Base-by-base conservation (phyloP, 345 rosid species). In the Kandelia obovata region DNA sequence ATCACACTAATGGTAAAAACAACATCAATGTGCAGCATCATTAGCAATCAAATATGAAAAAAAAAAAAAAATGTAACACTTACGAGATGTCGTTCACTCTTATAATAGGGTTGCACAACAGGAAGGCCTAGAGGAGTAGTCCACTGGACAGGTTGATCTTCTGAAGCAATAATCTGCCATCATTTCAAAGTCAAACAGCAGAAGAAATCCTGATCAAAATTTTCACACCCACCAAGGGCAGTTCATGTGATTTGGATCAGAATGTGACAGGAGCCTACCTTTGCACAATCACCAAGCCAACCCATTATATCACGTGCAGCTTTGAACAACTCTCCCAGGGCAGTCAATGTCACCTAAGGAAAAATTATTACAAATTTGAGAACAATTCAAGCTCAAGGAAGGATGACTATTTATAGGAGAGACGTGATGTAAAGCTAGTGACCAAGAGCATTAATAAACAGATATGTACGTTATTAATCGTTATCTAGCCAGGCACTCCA, bases 241-340 rank as follows among this genome's bases (percentile, higher is more conserved):
- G 32, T 58, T 46, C 56, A 5, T 5, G 27, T 28, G 58, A 35
- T 11, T 49, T 62, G 67, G 47, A 53, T 66, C 65, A 23, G 46
- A 30, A 72, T 19, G 23, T n/a, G 35, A 35, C 0, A 31, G 15
- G 57, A 47, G 4, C 62, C 28, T 66, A 90, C 99, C 91, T 88
- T 92, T 43, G 99, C 99, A 77, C 99, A 95, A 72, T 87, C 96
- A 72, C 96, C 90, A 66, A 95, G 91, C 99, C 99, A 95, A 64
- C 79, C 80, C 99, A 90, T 95, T 74, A 95, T 95, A 79, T 85
- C 85, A 31, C 99, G 90, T 27, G 97, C 96, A 55, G 99, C 97
- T 86, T 92, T 89, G 72, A 95, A 95, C 65, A 95, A 81, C 81
- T 95, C 90, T 68, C 85, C 97, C 67, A 95, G 85, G 57, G 99